Percentiles rank a stretch among this genome's conserved stretches.
Conservation (phyloP, 768 basidiomycete genomes). For the Scleroderma citrinum region DNA sequence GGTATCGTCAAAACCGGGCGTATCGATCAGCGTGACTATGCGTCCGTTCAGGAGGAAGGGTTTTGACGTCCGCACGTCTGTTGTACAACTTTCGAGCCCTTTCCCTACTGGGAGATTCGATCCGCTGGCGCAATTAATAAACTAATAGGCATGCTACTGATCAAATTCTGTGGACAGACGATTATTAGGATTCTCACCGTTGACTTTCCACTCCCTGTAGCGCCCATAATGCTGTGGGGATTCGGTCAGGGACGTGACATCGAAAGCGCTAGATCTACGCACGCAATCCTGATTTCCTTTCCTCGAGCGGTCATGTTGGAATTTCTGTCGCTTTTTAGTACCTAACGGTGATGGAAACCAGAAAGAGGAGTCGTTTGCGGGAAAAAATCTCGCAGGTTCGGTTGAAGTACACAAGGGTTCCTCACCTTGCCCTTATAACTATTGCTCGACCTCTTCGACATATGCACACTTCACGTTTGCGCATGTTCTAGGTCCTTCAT, state of each 20-base stretch:
- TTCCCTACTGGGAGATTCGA: slow-evolving; percentile 35
- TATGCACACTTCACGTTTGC: not conserved
- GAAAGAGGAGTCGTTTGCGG: not conserved
- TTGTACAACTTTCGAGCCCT: slow-evolving; percentile 41
- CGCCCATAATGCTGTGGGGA: slow-evolving; percentile 11
- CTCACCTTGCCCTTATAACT: not conserved
- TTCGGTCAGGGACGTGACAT: not conserved
- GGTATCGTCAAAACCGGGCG: slow-evolving; percentile 51
- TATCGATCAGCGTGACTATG: slow-evolving; percentile 42
- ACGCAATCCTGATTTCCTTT: slow-evolving; percentile 10
- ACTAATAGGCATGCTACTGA: slow-evolving; percentile 26
- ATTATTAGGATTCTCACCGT: slow-evolving; percentile 5
- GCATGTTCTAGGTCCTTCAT: not conserved
- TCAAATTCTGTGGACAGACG: not conserved
- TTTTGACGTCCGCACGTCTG: slow-evolving; percentile 31
- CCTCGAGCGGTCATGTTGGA: not conserved
- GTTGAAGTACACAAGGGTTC: too few relatives aligned
- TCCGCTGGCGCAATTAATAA: slow-evolving; percentile 43
- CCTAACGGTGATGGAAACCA: not conserved
- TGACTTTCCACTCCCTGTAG: slow-evolving; percentile 14
- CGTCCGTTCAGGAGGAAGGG: slow-evolving; percentile 37
- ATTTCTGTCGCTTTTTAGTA: not conserved
- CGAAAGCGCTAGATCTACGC: not conserved
- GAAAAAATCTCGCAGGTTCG: not conserved
- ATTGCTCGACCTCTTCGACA: not conserved